These are phyloP conservation scores for Cryptococcus sp. DNA, from an alignment of 1,284 basidiomycete genomes.

Conservation along the genomic window DNA sequence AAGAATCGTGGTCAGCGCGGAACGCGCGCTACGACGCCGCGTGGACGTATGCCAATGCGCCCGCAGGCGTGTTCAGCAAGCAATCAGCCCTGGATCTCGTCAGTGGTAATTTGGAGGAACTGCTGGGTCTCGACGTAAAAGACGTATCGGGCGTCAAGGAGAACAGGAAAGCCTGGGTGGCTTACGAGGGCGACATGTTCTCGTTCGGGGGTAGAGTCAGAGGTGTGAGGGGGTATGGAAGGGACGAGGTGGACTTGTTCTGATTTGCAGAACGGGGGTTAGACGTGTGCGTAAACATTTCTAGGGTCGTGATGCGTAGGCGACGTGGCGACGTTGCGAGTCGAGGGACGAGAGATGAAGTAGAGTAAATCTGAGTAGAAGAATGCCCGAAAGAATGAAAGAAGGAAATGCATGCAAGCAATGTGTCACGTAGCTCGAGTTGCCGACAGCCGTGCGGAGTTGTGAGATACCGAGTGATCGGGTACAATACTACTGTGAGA, in stretches of 20 bases:
- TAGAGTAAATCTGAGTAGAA: too few species aligned
- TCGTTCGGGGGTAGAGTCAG: constrained; percentile 13
- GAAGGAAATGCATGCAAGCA: too few species aligned
- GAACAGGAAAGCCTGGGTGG: constrained; percentile 13
- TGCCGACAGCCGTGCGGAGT: too few species aligned
- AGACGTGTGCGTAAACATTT: too few species aligned
- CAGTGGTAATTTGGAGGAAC: constrained; percentile 64
- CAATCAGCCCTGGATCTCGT: constrained; percentile 63
- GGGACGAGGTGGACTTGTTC: constrained; percentile 17
- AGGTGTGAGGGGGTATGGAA: constrained; percentile 14
- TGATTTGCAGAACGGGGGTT: background rate
- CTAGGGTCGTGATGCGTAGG: too few species aligned
- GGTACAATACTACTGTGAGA: too few species aligned
- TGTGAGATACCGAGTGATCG: too few species aligned
- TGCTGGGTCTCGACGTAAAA: constrained; percentile 58
- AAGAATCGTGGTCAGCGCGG: constrained; percentile 64
- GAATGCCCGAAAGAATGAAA: too few species aligned
- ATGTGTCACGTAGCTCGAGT: too few species aligned
- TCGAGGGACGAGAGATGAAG: too few species aligned
- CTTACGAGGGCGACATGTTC: constrained; percentile 20
- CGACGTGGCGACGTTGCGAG: too few species aligned
- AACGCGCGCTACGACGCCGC: constrained; percentile 70
- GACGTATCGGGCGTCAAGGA: constrained; percentile 28
- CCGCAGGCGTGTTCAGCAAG: constrained; percentile 58
- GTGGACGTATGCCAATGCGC: constrained; percentile 60